A percentile compares a stretch with the other conserved stretches of the same genome.
phyloP scores from a whole-genome alignment of 2,329 filamentous ascomycete genomes.

The Parafenestella ontariensis region DNA sequence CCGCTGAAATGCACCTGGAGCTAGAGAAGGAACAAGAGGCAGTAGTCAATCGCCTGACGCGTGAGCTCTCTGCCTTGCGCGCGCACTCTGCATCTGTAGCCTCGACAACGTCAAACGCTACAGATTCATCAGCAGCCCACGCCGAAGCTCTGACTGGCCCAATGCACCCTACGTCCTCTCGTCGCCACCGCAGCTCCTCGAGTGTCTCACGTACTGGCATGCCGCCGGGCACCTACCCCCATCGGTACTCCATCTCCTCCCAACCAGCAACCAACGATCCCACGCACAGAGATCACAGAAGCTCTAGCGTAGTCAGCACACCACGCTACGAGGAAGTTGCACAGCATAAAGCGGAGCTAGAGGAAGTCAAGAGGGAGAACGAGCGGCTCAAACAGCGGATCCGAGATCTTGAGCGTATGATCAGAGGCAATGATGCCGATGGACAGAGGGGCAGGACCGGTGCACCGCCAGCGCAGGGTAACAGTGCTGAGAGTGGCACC shows the following conservation, averaged over 20 bases:
- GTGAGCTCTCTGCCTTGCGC: constrained; percentile 85
- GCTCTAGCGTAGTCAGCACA: constrained; percentile 46
- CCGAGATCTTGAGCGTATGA: constrained; percentile 54
- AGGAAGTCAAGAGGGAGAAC: constrained; percentile 59
- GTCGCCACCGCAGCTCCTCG: constrained; percentile 64
- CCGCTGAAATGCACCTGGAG: constrained; percentile 86
- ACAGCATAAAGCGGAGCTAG: constrained; percentile 54
- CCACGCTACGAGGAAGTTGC: constrained; percentile 53
- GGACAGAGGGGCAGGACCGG: constrained; percentile 43
- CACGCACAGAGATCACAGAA: constrained; percentile 31
- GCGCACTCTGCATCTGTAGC: constrained; percentile 69
- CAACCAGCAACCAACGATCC: constrained; percentile 35
- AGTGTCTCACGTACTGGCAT: constrained; percentile 54
- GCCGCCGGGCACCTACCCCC: constrained; percentile 30
- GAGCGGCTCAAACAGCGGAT: constrained; percentile 56
- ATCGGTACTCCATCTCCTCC: constrained; percentile 43
- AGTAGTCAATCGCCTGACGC: constrained; percentile 90
- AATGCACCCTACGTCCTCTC: constrained; percentile 61
- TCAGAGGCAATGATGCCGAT: constrained; percentile 35
- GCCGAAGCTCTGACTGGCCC: constrained; percentile 55
- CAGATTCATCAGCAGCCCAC: constrained; percentile 55
- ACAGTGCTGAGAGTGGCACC: constrained; percentile 7
- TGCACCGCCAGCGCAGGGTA: constrained; percentile 21
- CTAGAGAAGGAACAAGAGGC: constrained; percentile 96
- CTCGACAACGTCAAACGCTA: constrained; percentile 57